phyloP scores from a whole-genome alignment of 805 yeast species.

The Tetrapisispora taiwanensis region DNA sequence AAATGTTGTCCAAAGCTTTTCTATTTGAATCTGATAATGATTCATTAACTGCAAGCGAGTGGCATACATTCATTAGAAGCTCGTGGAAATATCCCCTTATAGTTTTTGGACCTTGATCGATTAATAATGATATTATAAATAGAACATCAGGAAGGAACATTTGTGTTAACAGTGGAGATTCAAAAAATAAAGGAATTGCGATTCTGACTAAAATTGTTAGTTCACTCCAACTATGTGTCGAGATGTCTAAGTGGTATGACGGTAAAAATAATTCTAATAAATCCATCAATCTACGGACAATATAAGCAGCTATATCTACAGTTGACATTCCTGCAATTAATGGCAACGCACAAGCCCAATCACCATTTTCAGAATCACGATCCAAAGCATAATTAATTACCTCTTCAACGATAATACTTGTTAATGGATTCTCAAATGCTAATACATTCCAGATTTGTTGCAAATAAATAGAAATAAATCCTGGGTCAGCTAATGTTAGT shows the following conservation, averaged over 20 bases:
- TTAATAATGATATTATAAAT: conserved; percentile 50
- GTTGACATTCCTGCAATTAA: conserved; percentile 60
- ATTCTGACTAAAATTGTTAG: conserved; percentile 56
- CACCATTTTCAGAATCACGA: conserved; percentile 63
- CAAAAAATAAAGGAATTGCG: conserved; percentile 58
- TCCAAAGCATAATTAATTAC: conserved; percentile 65
- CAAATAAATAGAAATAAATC: conserved; percentile 43
- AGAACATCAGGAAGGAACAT: conserved; percentile 63
- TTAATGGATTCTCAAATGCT: conserved; percentile 50
- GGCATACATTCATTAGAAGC: conserved; percentile 55
- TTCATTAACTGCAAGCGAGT: conserved; percentile 53
- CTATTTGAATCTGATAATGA: conserved; percentile 34
- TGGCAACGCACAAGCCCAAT: conserved; percentile 53
- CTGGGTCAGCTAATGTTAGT: conserved; percentile 41
- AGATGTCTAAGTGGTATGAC: conserved; percentile 31
- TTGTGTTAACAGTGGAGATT: conserved; percentile 50
- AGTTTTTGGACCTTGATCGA: conserved; percentile 41
- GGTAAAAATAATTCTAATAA: conserved; percentile 44
- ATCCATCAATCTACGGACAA: conserved; percentile 46
- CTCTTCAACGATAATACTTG: conserved; percentile 56
- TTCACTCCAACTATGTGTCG: conserved; percentile 57
- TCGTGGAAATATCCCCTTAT: conserved; percentile 54
- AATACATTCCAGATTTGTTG: conserved; percentile 59
- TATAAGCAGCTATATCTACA: conserved; percentile 57
- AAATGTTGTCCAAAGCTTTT: conserved; percentile 37